These are phyloP conservation scores for Oryza brachyantha DNA, from an alignment of 176 grass and related monocot species.

Conservation along the genomic window DNA sequence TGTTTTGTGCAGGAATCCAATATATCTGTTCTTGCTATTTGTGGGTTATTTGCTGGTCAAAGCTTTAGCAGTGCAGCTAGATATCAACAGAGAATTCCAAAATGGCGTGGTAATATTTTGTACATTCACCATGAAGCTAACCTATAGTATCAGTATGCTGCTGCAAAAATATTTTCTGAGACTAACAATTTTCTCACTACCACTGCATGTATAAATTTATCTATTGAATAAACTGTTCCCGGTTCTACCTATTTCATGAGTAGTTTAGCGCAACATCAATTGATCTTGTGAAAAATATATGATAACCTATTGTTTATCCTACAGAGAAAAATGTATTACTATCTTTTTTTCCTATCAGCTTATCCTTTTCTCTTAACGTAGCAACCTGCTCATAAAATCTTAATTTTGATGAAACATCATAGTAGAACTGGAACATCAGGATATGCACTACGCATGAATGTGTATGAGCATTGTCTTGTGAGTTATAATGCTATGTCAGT, in stretches of 20 bases:
- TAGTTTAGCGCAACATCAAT: background rate
- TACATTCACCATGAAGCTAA: slow-evolving; percentile 14
- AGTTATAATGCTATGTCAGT: background rate
- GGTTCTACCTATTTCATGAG: background rate
- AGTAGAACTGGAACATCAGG: too few relatives aligned
- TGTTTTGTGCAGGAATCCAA: slow-evolving; percentile 69
- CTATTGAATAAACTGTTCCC: background rate
- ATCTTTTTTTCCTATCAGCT: background rate
- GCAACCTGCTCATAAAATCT: background rate
- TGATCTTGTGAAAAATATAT: background rate
- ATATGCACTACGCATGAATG: background rate
- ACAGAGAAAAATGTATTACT: background rate
- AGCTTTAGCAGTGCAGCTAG: slow-evolving; percentile 73
- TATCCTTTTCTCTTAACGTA: too few relatives aligned
- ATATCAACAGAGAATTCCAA: slow-evolving; percentile 71
- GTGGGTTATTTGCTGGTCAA: slow-evolving; percentile 63
- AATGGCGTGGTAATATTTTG: slow-evolving; percentile 66
- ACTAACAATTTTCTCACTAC: background rate
- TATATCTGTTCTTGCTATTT: slow-evolving; percentile 77
- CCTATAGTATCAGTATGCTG: background rate
- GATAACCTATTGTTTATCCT: background rate
- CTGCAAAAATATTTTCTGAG: background rate
- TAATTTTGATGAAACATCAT: background rate
- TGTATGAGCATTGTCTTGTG: background rate
- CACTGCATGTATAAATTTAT: background rate